Evolutionary conservation across 2,329 filamentous ascomycete species (phyloP), one percentile per base, ranked within the genome.

Genomic region (Biscogniauxia marginata): DNA sequence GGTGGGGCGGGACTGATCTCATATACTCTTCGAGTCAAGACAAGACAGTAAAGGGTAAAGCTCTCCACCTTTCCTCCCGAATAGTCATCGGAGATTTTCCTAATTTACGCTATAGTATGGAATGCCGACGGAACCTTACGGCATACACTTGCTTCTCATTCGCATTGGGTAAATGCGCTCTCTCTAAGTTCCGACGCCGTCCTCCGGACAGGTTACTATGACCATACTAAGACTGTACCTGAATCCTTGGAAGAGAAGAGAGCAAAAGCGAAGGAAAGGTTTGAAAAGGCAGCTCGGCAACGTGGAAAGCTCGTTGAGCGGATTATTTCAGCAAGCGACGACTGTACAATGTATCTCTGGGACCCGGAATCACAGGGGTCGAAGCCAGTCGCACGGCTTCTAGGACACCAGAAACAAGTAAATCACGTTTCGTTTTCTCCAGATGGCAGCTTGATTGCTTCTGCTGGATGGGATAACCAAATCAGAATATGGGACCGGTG

Each of bases 281-380:
- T 96, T 69, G 87, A 95, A 65, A 91, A 92, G 70, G 92, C 92
- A 1, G 91, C 91, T 4, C 89, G 81, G 2, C 81, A 92, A 23
- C 84, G 88, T 61, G 89, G 89, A 22, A 85, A 87, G 67, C 80
- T 96, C 20, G 85, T 89, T 1, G 95, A 99, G 76, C 84, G 90
- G 23, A 76, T 98, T 3, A 90, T 96, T 2, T 96, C 92, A 7
- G 95, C 93, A 2, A 93, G 89, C 63, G 95, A 98, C 70, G 95
- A 99, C 73, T 96, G 93, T 72, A 96, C 93, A 5, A 93, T 99
- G 83, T 96, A 92, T 71, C 82, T 99, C 7, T 99, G 93, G 93
- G 90, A 96, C 58, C 93, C 93, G 0, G 80, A 86, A 8, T 81
- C 79, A 46, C 74, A 82, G 57, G 87, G 88, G 3, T 90, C 81